These are phyloP conservation scores for Thyridium curvatum DNA, from an alignment of 2,329 filamentous ascomycete genomes.

Conservation along the genomic window DNA sequence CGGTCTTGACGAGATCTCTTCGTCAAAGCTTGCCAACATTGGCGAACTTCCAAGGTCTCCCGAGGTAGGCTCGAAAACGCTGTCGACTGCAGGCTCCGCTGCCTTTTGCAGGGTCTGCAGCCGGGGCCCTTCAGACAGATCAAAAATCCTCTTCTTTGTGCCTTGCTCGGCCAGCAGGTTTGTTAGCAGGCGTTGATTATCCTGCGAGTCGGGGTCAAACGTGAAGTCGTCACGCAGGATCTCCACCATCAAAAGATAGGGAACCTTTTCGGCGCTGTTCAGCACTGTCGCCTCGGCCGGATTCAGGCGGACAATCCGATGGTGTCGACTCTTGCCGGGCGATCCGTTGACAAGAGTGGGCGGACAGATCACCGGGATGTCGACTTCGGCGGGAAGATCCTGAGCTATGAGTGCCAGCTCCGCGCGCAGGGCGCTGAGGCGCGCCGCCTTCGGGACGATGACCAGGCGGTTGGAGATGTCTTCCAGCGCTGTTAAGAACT, in stretches of 20 bases:
- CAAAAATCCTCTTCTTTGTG: conserved; percentile 56
- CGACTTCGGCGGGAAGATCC: conserved; percentile 76
- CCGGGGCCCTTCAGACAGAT: conserved; percentile 62
- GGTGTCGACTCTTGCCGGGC: conserved; percentile 70
- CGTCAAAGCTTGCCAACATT: conserved; percentile 53
- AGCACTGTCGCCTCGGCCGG: conserved; percentile 78
- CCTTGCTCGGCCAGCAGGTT: conserved; percentile 52
- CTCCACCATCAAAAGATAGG: conserved; percentile 80
- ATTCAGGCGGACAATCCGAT: conserved; percentile 77
- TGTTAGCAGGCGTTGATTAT: conserved; percentile 62
- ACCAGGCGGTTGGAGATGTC: conserved; percentile 82
- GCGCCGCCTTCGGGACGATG: conserved; percentile 72
- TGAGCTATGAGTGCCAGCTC: conserved; percentile 76
- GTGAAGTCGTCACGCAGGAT: conserved; percentile 76
- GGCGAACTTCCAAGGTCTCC: conserved; percentile 73
- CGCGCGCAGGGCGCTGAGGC: conserved; percentile 73
- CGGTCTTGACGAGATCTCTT: conserved; percentile 22
- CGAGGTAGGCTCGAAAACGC: conserved; percentile 76
- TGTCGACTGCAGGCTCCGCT: conserved; percentile 51
- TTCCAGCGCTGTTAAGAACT: conserved; percentile 73
- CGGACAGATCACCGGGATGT: conserved; percentile 76
- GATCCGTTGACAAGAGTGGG: conserved; percentile 66
- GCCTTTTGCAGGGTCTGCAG: conserved; percentile 31
- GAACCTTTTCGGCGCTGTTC: conserved; percentile 82
- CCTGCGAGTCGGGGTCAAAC: conserved; percentile 68